A percentile compares a stretch with the other conserved stretches of the same genome.
Conservation (phyloP, 768 basidiomycete genomes). For the Xerocomellus dryophilus region DNA sequence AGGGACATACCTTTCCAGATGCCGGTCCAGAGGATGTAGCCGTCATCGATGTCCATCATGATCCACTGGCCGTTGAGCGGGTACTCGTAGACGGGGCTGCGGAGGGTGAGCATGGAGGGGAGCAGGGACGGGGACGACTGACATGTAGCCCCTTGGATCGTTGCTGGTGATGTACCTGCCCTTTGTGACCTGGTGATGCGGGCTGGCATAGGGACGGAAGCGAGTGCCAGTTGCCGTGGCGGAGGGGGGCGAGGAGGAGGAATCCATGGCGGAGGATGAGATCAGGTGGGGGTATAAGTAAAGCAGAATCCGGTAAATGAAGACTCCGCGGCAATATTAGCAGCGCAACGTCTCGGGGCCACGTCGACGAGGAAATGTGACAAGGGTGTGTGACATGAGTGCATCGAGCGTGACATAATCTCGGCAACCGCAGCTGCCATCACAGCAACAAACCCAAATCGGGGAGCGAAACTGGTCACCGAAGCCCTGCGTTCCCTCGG, state of each 20-base stretch:
- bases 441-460: slow-evolving; percentile 35
- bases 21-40: slow-evolving; percentile 88
- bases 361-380: slow-evolving; percentile 37
- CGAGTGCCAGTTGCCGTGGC: slow-evolving; percentile 32
- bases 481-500: slow-evolving; percentile 34
- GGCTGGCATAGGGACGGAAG: slow-evolving; percentile 68
- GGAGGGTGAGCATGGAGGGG: slow-evolving; percentile 2
- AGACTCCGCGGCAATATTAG: slow-evolving; percentile 33
- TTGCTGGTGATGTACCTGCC: slow-evolving; percentile 88
- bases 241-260: slow-evolving; percentile 32
- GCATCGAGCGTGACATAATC: slow-evolving; percentile 30
- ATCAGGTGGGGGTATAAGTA: slow-evolving; percentile 23
- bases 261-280: slow-evolving; percentile 36
- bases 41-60: slow-evolving; percentile 95
- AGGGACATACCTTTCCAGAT: slow-evolving; percentile 80
- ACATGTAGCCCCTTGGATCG: slow-evolving; percentile 89
- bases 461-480: slow-evolving; percentile 34
- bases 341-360: slow-evolving; percentile 32
- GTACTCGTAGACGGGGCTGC: slow-evolving; percentile 83
- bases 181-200: slow-evolving; percentile 78
- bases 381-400: slow-evolving; percentile 21
- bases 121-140: slow-evolving; percentile 25
- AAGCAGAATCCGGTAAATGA: slow-evolving; percentile 21
- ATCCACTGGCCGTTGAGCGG: slow-evolving; percentile 89
- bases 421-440: slow-evolving; percentile 33